Evolutionary conservation across 768 basidiomycete genomes (phyloP), one percentile per base, ranked within the genome.

Genomic region (Mycena alexandri): DNA sequence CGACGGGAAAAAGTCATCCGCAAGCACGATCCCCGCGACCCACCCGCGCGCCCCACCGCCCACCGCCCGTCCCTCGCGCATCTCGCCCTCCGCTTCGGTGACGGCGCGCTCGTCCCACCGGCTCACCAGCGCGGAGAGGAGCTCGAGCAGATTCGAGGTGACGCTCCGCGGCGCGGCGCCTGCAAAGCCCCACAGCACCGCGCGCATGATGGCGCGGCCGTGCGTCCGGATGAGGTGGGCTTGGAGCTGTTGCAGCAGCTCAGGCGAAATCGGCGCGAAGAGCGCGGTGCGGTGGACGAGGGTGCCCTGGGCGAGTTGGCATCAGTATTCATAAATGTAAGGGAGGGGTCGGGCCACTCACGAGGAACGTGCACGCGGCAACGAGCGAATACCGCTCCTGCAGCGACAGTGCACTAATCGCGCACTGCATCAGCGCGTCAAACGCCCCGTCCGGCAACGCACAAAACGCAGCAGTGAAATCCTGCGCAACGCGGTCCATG

Each of bases 371-470:
- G 71, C 90, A 90, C 5, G 93, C 92, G 1, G 92, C 86, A 2
- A 93, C 92, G 11, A 97, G 82, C 0, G 93, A 93, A 76, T 95
- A 96, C 42, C 94, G 85, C 74, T 96, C 94, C 76, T 94, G 93
- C 22, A 95, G 77, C 2, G 87, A 79, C 19, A 96, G 78, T 5
- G 91, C 87, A 38, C 83, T 82, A 29, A 90, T 84, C 2, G 92
- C 87, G 65, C 92, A 91, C 53, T 88, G 86, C 77, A 95, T 84
- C 61, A 94, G 79, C 0, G 88, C 86, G 73, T 92, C 86, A 42
- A 94, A 83, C 5, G 88, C 81, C 17, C 87, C 88, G 3, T 83
- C 82, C 0, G 92, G 89, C 5, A 94, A 79, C n/a, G 80, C 79
- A 75, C 90, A 90, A 71, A 93, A 88, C 1, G 83, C 76, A 3